Conservation (phyloP, 1,139 yeast species). For the Yamadazyma conglobata region DNA sequence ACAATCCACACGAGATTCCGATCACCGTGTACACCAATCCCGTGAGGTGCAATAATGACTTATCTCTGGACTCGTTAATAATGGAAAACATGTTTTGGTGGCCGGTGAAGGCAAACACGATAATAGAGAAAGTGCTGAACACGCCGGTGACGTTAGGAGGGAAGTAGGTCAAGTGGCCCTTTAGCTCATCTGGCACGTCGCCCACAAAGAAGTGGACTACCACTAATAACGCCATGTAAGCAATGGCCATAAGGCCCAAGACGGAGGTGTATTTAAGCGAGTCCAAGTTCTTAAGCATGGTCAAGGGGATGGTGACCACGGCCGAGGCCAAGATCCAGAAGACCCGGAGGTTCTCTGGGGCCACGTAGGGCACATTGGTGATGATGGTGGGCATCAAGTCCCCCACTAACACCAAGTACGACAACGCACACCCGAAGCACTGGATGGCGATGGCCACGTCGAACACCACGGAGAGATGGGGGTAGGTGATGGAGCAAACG, state of each 20-base stretch:
- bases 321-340: slow-evolving; percentile 41
- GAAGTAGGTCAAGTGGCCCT: slow-evolving; percentile 54
- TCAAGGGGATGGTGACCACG: slow-evolving; percentile 37
- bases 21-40: slow-evolving; percentile 57
- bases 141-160: slow-evolving; percentile 62
- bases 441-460: slow-evolving; percentile 87
- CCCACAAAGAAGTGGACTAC: slow-evolving; percentile 30
- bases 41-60: slow-evolving; percentile 47
- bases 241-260: slow-evolving; percentile 39
- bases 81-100: slow-evolving; percentile 51
- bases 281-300: slow-evolving; percentile 42
- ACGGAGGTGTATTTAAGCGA: slow-evolving; percentile 44
- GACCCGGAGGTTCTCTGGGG: slow-evolving; percentile 20
- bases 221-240: slow-evolving; percentile 38
- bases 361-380: slow-evolving; percentile 21
- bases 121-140: slow-evolving; percentile 54
- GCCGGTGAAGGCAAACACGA: slow-evolving; percentile 49
- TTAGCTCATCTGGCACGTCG: slow-evolving; percentile 42
- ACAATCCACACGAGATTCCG: slow-evolving; percentile 30
- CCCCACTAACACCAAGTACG: slow-evolving; percentile 44
- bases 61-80: slow-evolving; percentile 51
- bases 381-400: slow-evolving; percentile 45
- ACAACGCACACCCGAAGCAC: slow-evolving; percentile 54
- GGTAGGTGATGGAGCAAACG: slow-evolving; percentile 80
- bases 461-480: slow-evolving; percentile 74